Conservation (phyloP, 306 rosid genomes). For the Rosa rugosa region DNA sequence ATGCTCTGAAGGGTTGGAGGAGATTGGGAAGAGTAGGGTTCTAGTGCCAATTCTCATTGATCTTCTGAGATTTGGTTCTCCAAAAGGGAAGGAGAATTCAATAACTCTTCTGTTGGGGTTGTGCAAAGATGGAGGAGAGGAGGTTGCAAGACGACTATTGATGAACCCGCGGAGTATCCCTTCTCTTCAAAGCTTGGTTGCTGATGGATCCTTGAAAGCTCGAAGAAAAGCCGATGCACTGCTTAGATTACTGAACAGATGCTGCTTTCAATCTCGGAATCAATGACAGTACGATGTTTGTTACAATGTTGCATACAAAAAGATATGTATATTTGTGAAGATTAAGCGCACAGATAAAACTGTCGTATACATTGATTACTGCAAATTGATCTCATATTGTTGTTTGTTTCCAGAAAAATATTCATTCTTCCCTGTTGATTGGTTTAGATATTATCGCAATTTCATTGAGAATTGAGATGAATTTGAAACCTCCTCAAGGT, state of each 20-base stretch:
- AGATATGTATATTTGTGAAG: slow-evolving; percentile 42
- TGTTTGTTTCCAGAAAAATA: background rate
- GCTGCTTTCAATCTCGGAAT: slow-evolving; percentile 67
- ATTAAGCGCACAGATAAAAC: slow-evolving; percentile 31
- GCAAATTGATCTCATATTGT: slow-evolving; percentile 10
- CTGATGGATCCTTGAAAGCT: slow-evolving; percentile 76
- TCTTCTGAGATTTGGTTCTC: slow-evolving; percentile 87
- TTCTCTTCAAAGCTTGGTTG: slow-evolving; percentile 73
- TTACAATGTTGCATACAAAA: background rate
- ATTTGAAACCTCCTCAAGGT: background rate
- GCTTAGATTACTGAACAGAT: slow-evolving; percentile 75
- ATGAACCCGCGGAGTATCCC: slow-evolving; percentile 82
- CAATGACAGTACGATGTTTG: slow-evolving; percentile 29
- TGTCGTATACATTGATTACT: slow-evolving; percentile 17
- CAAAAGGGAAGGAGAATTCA: slow-evolving; percentile 82
- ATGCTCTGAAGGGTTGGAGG: slow-evolving; percentile 64
- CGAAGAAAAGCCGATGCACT: slow-evolving; percentile 82
- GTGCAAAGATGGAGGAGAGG: slow-evolving; percentile 82
- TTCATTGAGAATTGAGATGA: background rate
- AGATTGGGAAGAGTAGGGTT: slow-evolving; percentile 62
- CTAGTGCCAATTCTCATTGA: slow-evolving; percentile 77
- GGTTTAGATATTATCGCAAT: background rate
- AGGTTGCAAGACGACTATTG: slow-evolving; percentile 63
- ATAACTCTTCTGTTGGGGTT: slow-evolving; percentile 72
- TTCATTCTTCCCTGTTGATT: background rate